These are phyloP conservation scores for Bryum argenteum DNA, from an alignment of 225 moss, liverwort and hornwort genomes.

Conservation along the genomic window DNA sequence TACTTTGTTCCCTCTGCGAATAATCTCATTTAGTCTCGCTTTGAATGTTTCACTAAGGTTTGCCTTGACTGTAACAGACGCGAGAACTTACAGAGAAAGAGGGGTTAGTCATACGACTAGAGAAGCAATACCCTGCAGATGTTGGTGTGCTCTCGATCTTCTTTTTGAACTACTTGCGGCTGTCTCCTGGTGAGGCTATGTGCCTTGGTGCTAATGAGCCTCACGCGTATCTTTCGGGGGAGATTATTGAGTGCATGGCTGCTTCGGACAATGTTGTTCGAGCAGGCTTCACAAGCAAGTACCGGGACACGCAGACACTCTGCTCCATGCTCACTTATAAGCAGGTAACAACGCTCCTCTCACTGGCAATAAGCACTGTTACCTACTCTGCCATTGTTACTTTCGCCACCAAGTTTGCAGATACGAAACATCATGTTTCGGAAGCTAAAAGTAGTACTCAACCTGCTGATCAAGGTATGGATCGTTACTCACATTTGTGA, in stretches of 20 bases:
- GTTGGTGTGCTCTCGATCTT: conserved; percentile 82
- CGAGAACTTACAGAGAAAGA: conserved; percentile 73
- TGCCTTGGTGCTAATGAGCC: conserved; percentile 86
- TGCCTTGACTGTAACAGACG: conserved; percentile 40
- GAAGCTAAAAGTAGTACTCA: no score
- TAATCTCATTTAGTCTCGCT: not conserved
- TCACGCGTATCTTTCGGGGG: conserved; percentile 88
- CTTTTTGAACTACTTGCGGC: conserved; percentile 73
- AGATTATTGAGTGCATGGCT: conserved; percentile 97
- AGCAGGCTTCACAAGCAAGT: conserved; percentile 94
- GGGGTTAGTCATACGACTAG: conserved; percentile 66
- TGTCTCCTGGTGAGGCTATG: conserved; percentile 81
- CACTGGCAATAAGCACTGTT: no score
- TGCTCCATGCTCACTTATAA: conserved; percentile 92
- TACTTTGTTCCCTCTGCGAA: not conserved
- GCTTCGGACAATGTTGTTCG: conserved; percentile 97
- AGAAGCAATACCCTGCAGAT: conserved; percentile 88
- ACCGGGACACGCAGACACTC: conserved; percentile 78
- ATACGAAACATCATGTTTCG: no score
- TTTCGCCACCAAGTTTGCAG: no score
- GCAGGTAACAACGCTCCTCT: conserved; percentile 47
- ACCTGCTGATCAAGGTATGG: no score
- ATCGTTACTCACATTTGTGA: not conserved
- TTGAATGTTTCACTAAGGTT: not conserved
- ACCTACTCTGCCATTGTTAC: no score